These are phyloP conservation scores for Huntiella omanensis DNA, from an alignment of 2,329 filamentous ascomycete genomes.

Conservation along the genomic window DNA sequence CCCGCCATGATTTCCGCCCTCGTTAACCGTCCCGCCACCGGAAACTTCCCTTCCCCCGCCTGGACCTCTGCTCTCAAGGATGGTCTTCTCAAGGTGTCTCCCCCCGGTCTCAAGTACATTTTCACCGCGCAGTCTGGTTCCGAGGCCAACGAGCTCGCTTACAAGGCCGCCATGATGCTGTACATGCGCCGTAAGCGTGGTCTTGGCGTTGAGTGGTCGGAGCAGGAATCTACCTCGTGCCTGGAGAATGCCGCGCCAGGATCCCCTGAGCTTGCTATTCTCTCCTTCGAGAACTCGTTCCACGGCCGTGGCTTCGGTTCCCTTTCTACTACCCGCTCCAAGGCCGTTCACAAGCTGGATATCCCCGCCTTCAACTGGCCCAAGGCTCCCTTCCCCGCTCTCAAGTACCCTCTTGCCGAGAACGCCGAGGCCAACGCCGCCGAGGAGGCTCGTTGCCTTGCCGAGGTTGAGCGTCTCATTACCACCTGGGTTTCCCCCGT, in stretches of 20 bases:
- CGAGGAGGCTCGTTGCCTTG: slow-evolving; percentile 63
- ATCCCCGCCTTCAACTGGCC: slow-evolving; percentile 94
- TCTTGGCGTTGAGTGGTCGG: slow-evolving; percentile 66
- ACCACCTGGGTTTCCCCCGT: slow-evolving; percentile 61
- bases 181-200: slow-evolving; percentile 68
- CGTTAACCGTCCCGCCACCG: slow-evolving; percentile 76
- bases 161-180: slow-evolving; percentile 82
- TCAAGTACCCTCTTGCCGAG: slow-evolving; percentile 74
- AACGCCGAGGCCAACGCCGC: slow-evolving; percentile 63
- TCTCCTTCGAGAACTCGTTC: slow-evolving; percentile 78
- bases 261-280: slow-evolving; percentile 57
- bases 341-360: slow-evolving; percentile 87
- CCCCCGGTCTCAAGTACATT: slow-evolving; percentile 68
- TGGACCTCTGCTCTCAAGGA: slow-evolving; percentile 66
- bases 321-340: slow-evolving; percentile 75
- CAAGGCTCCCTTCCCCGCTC: slow-evolving; percentile 64
- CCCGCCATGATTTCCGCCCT: slow-evolving; percentile 63
- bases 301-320: slow-evolving; percentile 80
- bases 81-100: slow-evolving; percentile 65
- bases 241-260: slow-evolving; percentile 72
- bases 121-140: slow-evolving; percentile 81
- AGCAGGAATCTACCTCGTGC: slow-evolving; percentile 51
- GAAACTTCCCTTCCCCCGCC: slow-evolving; percentile 75
- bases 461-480: slow-evolving; percentile 69
- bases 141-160: slow-evolving; percentile 85